phyloP scores from a whole-genome alignment of 768 basidiomycete genomes.

The Exidia glandulosa region DNA sequence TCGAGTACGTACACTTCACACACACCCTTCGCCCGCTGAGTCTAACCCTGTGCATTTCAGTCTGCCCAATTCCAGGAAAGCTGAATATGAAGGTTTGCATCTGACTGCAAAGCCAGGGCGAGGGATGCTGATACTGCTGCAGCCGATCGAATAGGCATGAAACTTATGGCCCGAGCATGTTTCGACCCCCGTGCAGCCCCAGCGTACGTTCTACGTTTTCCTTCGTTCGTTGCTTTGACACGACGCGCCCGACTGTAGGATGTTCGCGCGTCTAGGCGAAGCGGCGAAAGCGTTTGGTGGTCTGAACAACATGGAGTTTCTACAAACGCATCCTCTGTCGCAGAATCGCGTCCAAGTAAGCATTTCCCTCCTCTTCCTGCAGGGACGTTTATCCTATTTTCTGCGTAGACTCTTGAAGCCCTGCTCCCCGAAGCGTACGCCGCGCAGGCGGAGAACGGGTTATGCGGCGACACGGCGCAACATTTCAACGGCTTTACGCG shows the following conservation, averaged over 20 bases:
- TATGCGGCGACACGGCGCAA: not conserved
- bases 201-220: constrained; percentile 35
- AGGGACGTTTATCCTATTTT: not conserved
- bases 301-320: constrained; percentile 38
- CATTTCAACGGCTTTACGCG: not conserved
- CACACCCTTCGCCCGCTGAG: not conserved
- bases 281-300: constrained; percentile 33
- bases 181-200: constrained; percentile 72
- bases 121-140: not conserved
- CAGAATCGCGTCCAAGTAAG: constrained; percentile 62
- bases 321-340: constrained; percentile 74
- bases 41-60: constrained; percentile 18
- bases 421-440: constrained; percentile 47
- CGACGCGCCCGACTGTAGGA: constrained; percentile 38
- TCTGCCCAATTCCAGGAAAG: constrained; percentile 72
- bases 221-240: not conserved
- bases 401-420: constrained; percentile 36
- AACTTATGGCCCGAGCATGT: constrained; percentile 73
- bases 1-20: constrained; percentile 6
- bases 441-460: constrained; percentile 33
- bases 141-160: constrained; percentile 84
- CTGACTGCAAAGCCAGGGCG: not conserved
- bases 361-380: constrained; percentile 9
- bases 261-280: constrained; percentile 58
- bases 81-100: constrained; percentile 64